phyloP scores from a whole-genome alignment of 2,329 filamentous ascomycete genomes.

The Sclerotinia minor region DNA sequence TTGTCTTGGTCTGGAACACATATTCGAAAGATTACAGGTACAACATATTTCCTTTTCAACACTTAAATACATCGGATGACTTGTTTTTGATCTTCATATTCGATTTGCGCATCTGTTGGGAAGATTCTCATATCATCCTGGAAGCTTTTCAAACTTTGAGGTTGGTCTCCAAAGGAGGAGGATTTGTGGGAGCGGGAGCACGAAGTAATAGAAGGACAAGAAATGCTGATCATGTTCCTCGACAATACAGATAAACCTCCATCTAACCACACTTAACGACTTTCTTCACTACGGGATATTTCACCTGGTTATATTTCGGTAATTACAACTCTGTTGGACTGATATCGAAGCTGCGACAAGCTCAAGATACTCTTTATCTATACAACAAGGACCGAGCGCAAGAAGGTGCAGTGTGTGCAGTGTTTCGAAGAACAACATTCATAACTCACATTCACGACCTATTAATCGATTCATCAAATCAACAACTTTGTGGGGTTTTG shows the following conservation, averaged over 20 bases:
- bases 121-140: conserved; percentile 15
- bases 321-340: not conserved
- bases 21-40: conserved; percentile 21
- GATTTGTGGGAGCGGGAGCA: not conserved
- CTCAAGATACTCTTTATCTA: conserved; percentile 25
- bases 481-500: not conserved
- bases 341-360: conserved; percentile 36
- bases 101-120: not conserved
- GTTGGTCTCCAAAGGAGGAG: not conserved
- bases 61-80: not conserved
- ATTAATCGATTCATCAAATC: conserved; percentile 1
- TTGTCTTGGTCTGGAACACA: conserved; percentile 20
- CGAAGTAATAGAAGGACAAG: not conserved
- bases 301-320: not conserved
- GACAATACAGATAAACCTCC: conserved; percentile 1
- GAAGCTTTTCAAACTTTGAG: conserved; percentile 27
- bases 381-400: conserved; percentile 38
- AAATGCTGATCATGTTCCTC: conserved; percentile 1
- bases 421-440: conserved; percentile 7
- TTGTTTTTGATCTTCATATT: not conserved
- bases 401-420: not conserved
- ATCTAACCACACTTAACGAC: not conserved
- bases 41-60: not conserved
- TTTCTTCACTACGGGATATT: not conserved
- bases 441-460: not conserved